A percentile compares a stretch with the other conserved stretches of the same genome.
Evolutionary conservation across 192 early-diverging fungal species (phyloP).

Genomic region (Mortierella alpina): DNA sequence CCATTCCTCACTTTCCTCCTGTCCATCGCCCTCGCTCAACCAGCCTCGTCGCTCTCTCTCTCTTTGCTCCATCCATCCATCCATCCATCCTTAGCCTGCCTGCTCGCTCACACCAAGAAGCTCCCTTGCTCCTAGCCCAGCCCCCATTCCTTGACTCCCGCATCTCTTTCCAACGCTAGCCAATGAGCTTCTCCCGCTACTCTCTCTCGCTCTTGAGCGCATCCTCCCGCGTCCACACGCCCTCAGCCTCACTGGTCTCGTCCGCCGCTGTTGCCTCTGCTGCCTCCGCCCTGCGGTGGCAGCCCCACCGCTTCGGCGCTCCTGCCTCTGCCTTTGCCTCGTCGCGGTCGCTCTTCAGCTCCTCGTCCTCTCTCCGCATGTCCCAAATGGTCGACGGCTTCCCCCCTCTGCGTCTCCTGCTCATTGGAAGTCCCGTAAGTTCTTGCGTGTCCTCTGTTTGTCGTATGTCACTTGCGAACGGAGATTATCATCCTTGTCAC

Average conservation of each 20-base stretch:
- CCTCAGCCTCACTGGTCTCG: background rate
- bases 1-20: background rate
- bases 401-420: slow-evolving; percentile 71
- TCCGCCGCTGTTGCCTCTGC: background rate
- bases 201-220: slow-evolving; percentile 8
- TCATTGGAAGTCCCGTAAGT: slow-evolving; percentile 83
- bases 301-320: background rate
- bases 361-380: slow-evolving; percentile 16
- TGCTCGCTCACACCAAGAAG: too few species aligned
- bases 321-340: background rate
- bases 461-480: background rate
- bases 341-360: slow-evolving; percentile 18
- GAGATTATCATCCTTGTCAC: too few species aligned
- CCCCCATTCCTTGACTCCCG: background rate
- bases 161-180: background rate
- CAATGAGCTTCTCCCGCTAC: slow-evolving; percentile 26
- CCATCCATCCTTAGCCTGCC: background rate
- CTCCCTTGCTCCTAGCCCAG: background rate
- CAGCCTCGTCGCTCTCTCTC: slow-evolving; percentile 2
- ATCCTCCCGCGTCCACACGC: slow-evolving; percentile 4
- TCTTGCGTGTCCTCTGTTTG: background rate
- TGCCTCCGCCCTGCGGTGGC: background rate
- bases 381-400: slow-evolving; percentile 44
- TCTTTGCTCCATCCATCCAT: background rate
- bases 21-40: background rate